Evolutionary conservation across 352 stramenopile genomes (phyloP), one percentile per base, ranked within the genome.

Genomic region (Paralagenidium karlingii): DNA sequence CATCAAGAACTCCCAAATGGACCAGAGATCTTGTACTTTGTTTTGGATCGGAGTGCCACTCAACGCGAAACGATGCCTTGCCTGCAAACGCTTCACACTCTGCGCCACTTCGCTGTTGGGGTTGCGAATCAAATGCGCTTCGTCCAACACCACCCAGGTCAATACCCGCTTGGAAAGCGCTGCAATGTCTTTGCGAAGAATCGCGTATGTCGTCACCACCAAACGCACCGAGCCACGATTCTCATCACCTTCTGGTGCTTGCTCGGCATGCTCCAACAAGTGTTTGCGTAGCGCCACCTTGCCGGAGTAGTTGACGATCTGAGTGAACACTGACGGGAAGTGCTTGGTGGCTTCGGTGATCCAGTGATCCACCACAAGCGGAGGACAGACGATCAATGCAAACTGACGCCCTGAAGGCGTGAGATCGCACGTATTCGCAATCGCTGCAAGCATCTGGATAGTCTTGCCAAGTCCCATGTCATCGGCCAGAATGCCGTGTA

Each of bases 21-120:
- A 77, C 94, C 94, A 99, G 24, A 99, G 50, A 41, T 99, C 96
- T 11, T 85, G 65, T 5, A 98, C 94, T 24, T 94, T 84, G 60
- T 99, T 99, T 46, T 99, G 95, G 31, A 99, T 62, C 5, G 94
- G 94, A 5, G 96, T 99, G 18, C 96, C 96, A 30, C 86, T 98
- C 25, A 99, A 58, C 24, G 94, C 87, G 12, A 99, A 46, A 28
- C 90, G 80, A 58, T 98, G 89, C 2, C 50, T 43, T n/a, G 86
- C 64, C 31, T 49, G 55, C 13, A 99, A 45, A 13, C 56, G 45
- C 26, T 73, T 60, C 0, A 95, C 83, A 20, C 92, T 82, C 44
- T 70, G 73, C 31, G 95, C 91, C 9, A 93, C 51, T 34, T 66
- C 55, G 4, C 85, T 97, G 31, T 82, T 81, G 9, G 92, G 91